phyloP scores from a whole-genome alignment of 441 rosid species.

The Syzygium syzygioides region DNA sequence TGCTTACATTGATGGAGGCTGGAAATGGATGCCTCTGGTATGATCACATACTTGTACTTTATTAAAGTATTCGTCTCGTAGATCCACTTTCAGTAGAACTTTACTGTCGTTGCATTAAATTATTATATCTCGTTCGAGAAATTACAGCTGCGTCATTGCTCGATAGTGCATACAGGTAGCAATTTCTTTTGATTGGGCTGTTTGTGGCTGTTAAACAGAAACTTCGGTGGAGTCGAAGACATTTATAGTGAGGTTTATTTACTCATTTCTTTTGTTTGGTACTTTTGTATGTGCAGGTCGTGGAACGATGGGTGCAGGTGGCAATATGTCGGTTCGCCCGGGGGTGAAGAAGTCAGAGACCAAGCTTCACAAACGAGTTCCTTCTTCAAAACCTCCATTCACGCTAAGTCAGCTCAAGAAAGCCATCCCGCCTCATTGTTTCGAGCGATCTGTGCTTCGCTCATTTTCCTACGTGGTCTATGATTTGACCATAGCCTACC shows the following conservation, averaged over 20 bases:
- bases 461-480: constrained; percentile 67
- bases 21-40: neutral
- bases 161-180: neutral
- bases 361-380: constrained; percentile 45
- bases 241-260: neutral
- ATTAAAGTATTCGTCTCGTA: neutral
- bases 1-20: neutral
- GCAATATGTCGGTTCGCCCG: constrained; percentile 66
- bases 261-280: neutral
- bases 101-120: neutral
- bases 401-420: constrained; percentile 68
- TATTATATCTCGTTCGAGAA: neutral
- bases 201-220: neutral
- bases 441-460: constrained; percentile 67
- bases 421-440: constrained; percentile 88
- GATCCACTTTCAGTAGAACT: neutral
- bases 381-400: constrained; percentile 65
- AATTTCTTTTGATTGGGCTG: neutral
- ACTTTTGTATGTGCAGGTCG: constrained; percentile 10
- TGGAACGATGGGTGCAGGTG: constrained; percentile 90
- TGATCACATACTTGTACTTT: neutral
- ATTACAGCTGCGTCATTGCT: neutral
- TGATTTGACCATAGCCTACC: constrained; percentile 52
- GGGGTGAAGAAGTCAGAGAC: constrained; percentile 35
- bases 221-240: neutral